Evolutionary conservation across 176 grass and related monocot genomes (phyloP).

Genomic region (Triticum turgidum): DNA sequence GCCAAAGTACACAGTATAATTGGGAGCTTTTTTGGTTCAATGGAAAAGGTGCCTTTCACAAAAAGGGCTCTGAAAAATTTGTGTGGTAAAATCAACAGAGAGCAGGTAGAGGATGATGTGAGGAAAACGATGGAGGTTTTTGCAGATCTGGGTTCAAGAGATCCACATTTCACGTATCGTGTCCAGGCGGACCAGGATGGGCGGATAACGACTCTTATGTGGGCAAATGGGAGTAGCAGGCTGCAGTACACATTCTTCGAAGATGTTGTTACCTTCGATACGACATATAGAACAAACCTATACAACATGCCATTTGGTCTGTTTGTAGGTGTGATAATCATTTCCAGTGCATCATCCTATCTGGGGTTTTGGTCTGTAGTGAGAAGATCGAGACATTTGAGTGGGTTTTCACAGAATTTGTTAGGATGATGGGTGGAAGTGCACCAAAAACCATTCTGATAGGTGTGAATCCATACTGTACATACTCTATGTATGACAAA

Average conservation of each 20-base stretch:
- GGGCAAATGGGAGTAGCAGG: background rate
- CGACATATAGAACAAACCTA: background rate
- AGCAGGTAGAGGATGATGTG: too few relatives aligned
- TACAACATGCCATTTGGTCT: background rate
- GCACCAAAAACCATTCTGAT: too few relatives aligned
- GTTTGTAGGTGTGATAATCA: background rate
- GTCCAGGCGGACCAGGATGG: background rate
- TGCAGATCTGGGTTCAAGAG: background rate
- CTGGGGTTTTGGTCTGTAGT: background rate
- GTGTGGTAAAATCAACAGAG: too few relatives aligned
- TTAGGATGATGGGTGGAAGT: background rate
- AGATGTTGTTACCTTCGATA: background rate
- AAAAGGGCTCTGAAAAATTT: too few relatives aligned
- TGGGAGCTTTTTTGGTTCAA: too few relatives aligned
- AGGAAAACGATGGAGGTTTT: background rate
- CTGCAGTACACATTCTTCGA: background rate
- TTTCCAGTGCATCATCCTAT: background rate
- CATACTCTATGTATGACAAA: too few relatives aligned
- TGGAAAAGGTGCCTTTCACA: too few relatives aligned
- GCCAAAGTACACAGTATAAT: too few relatives aligned
- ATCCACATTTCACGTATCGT: background rate
- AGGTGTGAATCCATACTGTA: too few relatives aligned
- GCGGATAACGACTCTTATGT: background rate
- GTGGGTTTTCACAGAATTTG: background rate
- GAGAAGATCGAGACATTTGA: background rate